phyloP scores from a whole-genome alignment of 352 stramenopile species.

The Globisporangium echinulatum region DNA sequence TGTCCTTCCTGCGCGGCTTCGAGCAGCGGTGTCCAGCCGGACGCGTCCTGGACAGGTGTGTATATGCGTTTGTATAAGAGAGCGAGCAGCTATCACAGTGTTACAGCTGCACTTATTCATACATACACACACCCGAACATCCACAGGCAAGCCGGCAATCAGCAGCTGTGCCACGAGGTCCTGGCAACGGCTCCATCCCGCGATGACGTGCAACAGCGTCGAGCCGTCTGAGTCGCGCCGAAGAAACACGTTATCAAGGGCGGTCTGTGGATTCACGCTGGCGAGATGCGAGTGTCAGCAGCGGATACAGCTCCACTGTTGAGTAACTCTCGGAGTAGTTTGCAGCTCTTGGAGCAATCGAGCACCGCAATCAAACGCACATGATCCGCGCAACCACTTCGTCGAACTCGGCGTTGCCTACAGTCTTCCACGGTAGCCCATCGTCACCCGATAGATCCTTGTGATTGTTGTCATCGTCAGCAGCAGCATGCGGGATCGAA shows the following conservation, averaged over 20 bases:
- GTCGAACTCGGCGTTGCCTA: slow-evolving; percentile 37
- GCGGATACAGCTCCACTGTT: too few species aligned
- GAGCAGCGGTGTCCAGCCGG: slow-evolving; percentile 54
- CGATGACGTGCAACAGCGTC: slow-evolving; percentile 51
- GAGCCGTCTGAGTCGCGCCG: slow-evolving; percentile 35
- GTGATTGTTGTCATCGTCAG: not conserved
- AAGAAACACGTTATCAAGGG: slow-evolving; percentile 22
- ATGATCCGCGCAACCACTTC: slow-evolving; percentile 43
- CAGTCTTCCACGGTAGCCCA: slow-evolving; percentile 18
- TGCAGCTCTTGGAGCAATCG: not conserved
- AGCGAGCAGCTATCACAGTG: not conserved
- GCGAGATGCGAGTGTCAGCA: not conserved
- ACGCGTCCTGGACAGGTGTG: slow-evolving; percentile 19
- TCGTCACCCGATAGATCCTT: not conserved
- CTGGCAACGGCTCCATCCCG: slow-evolving; percentile 43
- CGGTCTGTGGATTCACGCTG: slow-evolving; percentile 32
- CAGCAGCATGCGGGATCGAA: too few species aligned
- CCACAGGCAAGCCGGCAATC: slow-evolving; percentile 23
- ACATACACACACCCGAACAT: slow-evolving; percentile 18
- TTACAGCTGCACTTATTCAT: not conserved
- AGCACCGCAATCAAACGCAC: slow-evolving; percentile 16
- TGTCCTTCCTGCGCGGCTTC: slow-evolving; percentile 57
- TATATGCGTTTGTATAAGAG: not conserved
- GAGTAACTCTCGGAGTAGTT: not conserved
- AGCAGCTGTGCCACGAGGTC: slow-evolving; percentile 44